A percentile compares a stretch with the other conserved stretches of the same genome.
Evolutionary conservation across 2,329 filamentous ascomycete species (phyloP).

Genomic region (Venturia nashicola): DNA sequence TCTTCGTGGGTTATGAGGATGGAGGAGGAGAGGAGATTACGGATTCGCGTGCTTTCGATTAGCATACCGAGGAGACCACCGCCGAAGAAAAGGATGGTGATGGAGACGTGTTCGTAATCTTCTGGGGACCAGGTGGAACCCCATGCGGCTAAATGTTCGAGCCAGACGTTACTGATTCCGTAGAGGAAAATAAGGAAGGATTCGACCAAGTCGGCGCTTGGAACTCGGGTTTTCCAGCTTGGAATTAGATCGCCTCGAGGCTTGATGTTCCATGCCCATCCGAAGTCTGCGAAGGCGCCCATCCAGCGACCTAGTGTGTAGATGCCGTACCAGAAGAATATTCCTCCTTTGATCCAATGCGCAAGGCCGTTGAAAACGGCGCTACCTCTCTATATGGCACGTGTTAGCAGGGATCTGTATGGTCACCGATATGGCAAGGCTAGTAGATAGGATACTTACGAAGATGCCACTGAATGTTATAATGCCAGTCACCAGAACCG

Average conservation of each 20-base stretch:
- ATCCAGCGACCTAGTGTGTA: slow-evolving; percentile 81
- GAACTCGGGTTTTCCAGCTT: slow-evolving; percentile 48
- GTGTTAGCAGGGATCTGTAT: slow-evolving; percentile 1
- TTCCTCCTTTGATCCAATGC: slow-evolving; percentile 86
- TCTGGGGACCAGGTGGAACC: slow-evolving; percentile 60
- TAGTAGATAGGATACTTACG: slow-evolving; percentile 4
- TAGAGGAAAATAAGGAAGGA: slow-evolving; percentile 85
- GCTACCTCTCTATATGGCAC: slow-evolving; percentile 43
- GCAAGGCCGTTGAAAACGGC: slow-evolving; percentile 74
- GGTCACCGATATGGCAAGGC: neutral
- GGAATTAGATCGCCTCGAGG: slow-evolving; percentile 46
- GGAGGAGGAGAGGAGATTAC: slow-evolving; percentile 48
- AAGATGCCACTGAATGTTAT: slow-evolving; percentile 11
- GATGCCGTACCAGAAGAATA: slow-evolving; percentile 89
- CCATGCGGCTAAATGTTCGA: slow-evolving; percentile 72
- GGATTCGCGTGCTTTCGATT: slow-evolving; percentile 56
- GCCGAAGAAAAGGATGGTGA: slow-evolving; percentile 86
- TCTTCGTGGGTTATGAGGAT: slow-evolving; percentile 29
- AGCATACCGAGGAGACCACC: slow-evolving; percentile 82
- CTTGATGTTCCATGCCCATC: slow-evolving; percentile 91
- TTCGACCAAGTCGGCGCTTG: slow-evolving; percentile 80
- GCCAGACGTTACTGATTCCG: slow-evolving; percentile 78
- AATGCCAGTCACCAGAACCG: slow-evolving; percentile 7
- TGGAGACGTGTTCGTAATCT: slow-evolving; percentile 85
- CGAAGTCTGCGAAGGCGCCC: slow-evolving; percentile 78